phyloP scores from a whole-genome alignment of 1,139 yeast species.

The Candida frijolesensis region DNA sequence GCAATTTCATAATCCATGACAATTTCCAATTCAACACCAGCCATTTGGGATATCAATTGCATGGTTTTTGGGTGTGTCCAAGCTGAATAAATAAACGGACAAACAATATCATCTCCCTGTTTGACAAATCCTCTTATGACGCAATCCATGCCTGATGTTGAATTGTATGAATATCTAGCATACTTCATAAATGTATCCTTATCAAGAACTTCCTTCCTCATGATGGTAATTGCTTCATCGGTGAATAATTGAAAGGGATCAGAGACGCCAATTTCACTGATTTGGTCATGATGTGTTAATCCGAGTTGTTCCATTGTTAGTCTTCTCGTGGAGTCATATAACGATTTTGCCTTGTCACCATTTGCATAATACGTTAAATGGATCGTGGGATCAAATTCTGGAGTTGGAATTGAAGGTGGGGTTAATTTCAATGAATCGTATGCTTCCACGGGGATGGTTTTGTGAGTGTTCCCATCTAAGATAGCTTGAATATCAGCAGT shows the following conservation, averaged over 20 bases:
- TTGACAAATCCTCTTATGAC: conserved; percentile 51
- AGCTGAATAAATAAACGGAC: conserved; percentile 53
- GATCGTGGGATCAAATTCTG: conserved; percentile 42
- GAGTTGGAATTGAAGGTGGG: neutral
- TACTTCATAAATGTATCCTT: conserved; percentile 46
- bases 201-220: conserved; percentile 52
- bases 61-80: conserved; percentile 59
- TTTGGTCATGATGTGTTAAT: conserved; percentile 35
- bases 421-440: conserved; percentile 8
- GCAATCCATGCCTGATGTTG: conserved; percentile 50
- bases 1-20: conserved; percentile 58
- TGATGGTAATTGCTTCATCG: conserved; percentile 55
- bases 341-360: conserved; percentile 30
- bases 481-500: conserved; percentile 8
- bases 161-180: conserved; percentile 39
- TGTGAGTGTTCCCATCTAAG: conserved; percentile 12
- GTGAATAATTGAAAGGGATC: conserved; percentile 62
- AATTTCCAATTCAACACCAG: conserved; percentile 55
- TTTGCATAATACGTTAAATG: conserved; percentile 42
- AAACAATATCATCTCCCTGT: conserved; percentile 23
- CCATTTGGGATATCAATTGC: conserved; percentile 51
- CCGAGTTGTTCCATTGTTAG: conserved; percentile 53
- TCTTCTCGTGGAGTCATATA: conserved; percentile 38
- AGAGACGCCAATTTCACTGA: conserved; percentile 53
- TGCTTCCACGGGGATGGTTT: conserved; percentile 9